Evolutionary conservation across 2,329 filamentous ascomycete species (phyloP), one percentile per base, ranked within the genome.

Genomic region (Zopfia rhizophila): DNA sequence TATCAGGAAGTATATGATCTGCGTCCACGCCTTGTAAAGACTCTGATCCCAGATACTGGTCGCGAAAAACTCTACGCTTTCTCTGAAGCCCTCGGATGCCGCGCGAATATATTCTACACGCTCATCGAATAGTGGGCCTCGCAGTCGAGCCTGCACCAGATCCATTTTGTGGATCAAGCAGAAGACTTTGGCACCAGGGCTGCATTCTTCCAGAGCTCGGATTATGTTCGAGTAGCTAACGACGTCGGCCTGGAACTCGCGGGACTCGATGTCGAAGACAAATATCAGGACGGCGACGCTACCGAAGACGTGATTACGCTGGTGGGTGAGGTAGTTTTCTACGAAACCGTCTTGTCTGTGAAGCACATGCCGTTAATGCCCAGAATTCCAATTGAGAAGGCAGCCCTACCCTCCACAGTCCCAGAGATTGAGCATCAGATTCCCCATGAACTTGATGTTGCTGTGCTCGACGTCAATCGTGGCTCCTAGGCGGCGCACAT

Each of bases 131-230:
- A 96, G 85, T 47, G 84, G 78, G 66, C 91, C 87, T 50, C 92
- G 89, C 58, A 88, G 84, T 45, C 88, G 83, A 27, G 86, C 83
- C 58, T 92, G 89, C 36, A 97, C 91, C 18, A 99, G 83, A 70
- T 99, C 94, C 89, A 99, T 97, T 76, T 99, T 99, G 85, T 99
- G 94, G 58, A 99, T 89, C 31, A 99, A 84, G 51, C 94, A 89
- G 75, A 97, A 99, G 63, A 99, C 87, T 69, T 90, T 89, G 53
- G 93, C 91, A 23, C 75, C 75, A 2, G 84, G 83, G 35, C 90
- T 95, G 79, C 86, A 96, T 75, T 97, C 92, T 43, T 87, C 83
- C 27, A 99, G 81, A 1, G 94, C 94, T 37, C 87, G 85, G 60
- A 97, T 90, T 69, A 97, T 94, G 57, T 90, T 88, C 39, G 88